phyloP scores from a whole-genome alignment of 2,329 filamentous ascomycete genomes.

The Epichloe aotearoae region DNA sequence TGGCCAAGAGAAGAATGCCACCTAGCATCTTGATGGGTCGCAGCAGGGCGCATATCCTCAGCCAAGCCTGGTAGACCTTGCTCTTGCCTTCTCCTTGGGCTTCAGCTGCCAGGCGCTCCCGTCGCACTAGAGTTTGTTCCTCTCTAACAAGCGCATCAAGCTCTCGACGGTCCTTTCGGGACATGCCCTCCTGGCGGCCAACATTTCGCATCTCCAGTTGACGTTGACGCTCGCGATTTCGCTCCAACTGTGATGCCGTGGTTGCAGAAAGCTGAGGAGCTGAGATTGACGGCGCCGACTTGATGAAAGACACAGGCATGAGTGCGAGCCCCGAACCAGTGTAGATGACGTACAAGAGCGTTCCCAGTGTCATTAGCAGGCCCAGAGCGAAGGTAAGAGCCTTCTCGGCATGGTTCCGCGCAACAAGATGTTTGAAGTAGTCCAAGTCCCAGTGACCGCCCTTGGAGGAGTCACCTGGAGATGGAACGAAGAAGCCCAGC shows the following conservation, averaged over 20 bases:
- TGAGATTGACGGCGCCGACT: conserved; percentile 76
- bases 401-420: conserved; percentile 75
- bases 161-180: conserved; percentile 77
- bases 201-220: conserved; percentile 79
- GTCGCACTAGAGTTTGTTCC: conserved; percentile 81
- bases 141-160: conserved; percentile 77
- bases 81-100: conserved; percentile 64
- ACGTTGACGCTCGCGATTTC: conserved; percentile 81
- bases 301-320: conserved; percentile 82
- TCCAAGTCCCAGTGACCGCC: conserved; percentile 63
- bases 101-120: conserved; percentile 76
- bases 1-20: conserved; percentile 61
- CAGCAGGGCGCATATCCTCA: conserved; percentile 69
- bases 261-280: conserved; percentile 64
- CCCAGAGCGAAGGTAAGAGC: conserved; percentile 83
- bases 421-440: conserved; percentile 76
- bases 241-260: conserved; percentile 67
- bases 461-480: conserved; percentile 52
- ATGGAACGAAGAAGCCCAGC: conserved; percentile 86
- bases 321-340: conserved; percentile 81
- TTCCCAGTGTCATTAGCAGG: conserved; percentile 76
- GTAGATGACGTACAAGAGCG: conserved; percentile 75
- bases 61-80: conserved; percentile 61
- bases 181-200: conserved; percentile 60
- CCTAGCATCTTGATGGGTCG: conserved; percentile 80